These are phyloP conservation scores for Leccinum disarticulatum DNA, from an alignment of 768 basidiomycete genomes.

Conservation along the genomic window DNA sequence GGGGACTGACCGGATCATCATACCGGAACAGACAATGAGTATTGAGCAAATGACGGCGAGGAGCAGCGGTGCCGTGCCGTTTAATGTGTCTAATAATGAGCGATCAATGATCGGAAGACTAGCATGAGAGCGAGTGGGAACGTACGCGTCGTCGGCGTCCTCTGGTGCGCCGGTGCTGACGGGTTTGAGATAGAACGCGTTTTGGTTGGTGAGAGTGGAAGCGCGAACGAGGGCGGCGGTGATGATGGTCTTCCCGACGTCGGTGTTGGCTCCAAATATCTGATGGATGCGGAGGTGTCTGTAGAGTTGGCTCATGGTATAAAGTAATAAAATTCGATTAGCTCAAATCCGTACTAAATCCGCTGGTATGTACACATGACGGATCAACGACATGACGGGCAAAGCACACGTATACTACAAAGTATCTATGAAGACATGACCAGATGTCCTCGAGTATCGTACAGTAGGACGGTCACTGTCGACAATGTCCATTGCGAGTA, in stretches of 20 bases:
- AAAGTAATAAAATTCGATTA: slow-evolving; percentile 29
- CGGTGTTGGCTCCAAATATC: slow-evolving; percentile 93
- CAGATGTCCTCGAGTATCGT: slow-evolving; percentile 23
- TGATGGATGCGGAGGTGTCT: slow-evolving; percentile 84
- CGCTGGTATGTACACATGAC: slow-evolving; percentile 9
- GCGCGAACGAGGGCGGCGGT: slow-evolving; percentile 82
- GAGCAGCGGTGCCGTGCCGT: slow-evolving; percentile 42
- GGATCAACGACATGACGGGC: not conserved
- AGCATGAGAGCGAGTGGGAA: slow-evolving; percentile 1
- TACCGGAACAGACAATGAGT: slow-evolving; percentile 80
- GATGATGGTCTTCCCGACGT: slow-evolving; percentile 93
- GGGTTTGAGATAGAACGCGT: slow-evolving; percentile 80
- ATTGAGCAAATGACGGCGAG: slow-evolving; percentile 41
- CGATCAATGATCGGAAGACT: slow-evolving; percentile 1
- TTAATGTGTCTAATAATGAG: slow-evolving; percentile 64
- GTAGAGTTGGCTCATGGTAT: slow-evolving; percentile 77
- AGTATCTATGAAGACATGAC: slow-evolving; percentile 26
- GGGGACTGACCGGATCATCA: slow-evolving; percentile 90
- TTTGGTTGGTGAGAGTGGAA: slow-evolving; percentile 53
- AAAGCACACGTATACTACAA: slow-evolving; percentile 4
- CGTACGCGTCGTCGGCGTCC: slow-evolving; percentile 85
- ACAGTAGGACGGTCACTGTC: slow-evolving; percentile 9
- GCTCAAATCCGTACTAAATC: slow-evolving; percentile 4
- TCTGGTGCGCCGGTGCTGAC: slow-evolving; percentile 82
- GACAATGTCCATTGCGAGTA: slow-evolving; percentile 29